phyloP scores from a whole-genome alignment of 768 basidiomycete species.

The Termitomyces sp. region DNA sequence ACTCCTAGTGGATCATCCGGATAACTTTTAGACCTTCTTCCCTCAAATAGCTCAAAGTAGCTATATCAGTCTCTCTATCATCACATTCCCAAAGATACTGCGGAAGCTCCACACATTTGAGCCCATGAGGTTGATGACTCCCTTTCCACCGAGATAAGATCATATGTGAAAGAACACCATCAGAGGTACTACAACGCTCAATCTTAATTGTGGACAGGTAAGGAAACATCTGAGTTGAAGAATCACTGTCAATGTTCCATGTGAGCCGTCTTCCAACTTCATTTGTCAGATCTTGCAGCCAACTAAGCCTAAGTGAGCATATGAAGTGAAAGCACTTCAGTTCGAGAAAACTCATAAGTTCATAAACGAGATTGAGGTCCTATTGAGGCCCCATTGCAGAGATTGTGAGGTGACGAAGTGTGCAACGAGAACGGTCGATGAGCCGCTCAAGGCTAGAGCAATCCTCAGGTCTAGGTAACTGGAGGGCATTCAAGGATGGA shows the following conservation, averaged over 20 bases:
- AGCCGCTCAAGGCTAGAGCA: background rate
- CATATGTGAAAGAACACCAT: background rate
- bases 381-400: too few species aligned
- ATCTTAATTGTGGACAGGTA: background rate
- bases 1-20: background rate
- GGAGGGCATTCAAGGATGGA: too few species aligned
- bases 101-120: background rate
- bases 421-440: background rate
- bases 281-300: too few species aligned
- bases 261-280: too few species aligned
- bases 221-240: background rate
- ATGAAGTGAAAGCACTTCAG: background rate
- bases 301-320: background rate
- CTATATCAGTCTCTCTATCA: background rate
- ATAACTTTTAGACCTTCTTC: background rate
- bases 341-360: too few species aligned
- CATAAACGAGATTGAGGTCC: too few species aligned
- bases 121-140: too few species aligned
- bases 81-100: background rate
- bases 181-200: background rate
- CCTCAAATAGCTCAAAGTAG: background rate
- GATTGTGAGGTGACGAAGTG: background rate
- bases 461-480: background rate
- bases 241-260: too few species aligned
- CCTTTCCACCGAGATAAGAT: background rate